These are phyloP conservation scores for Zygotorulaspora sp. DNA, from an alignment of 805 yeast genomes.

Conservation along the genomic window DNA sequence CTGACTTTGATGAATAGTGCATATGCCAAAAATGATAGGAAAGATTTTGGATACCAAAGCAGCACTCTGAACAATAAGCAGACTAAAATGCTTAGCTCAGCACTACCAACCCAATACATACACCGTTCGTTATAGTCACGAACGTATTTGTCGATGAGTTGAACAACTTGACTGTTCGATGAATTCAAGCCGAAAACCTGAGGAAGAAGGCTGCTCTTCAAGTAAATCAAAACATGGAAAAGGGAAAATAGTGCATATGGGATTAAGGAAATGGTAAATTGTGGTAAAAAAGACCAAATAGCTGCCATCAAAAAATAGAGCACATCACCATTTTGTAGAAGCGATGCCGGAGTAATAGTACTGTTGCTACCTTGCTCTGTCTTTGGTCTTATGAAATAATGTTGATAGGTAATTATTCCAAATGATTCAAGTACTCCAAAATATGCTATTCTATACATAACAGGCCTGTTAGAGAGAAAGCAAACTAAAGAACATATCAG, in stretches of 20 bases:
- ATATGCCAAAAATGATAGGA: slow-evolving; percentile 53
- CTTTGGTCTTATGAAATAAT: slow-evolving; percentile 34
- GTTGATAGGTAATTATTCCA: slow-evolving; percentile 69
- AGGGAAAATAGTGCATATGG: slow-evolving; percentile 76
- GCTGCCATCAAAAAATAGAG: slow-evolving; percentile 63
- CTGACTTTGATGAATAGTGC: slow-evolving; percentile 67
- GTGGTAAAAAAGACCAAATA: slow-evolving; percentile 55
- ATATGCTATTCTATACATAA: slow-evolving; percentile 57
- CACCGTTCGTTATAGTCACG: slow-evolving; percentile 53
- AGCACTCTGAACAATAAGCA: slow-evolving; percentile 49
- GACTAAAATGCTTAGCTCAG: slow-evolving; percentile 45
- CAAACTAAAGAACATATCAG: slow-evolving; percentile 41
- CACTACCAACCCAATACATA: slow-evolving; percentile 54
- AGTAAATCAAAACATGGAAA: slow-evolving; percentile 76
- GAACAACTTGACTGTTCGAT: slow-evolving; percentile 31
- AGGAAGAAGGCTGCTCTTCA: slow-evolving; percentile 64
- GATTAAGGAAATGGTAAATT: slow-evolving; percentile 54
- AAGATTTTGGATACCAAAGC: slow-evolving; percentile 58
- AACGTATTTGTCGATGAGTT: slow-evolving; percentile 42
- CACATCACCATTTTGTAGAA: slow-evolving; percentile 59
- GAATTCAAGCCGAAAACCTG: slow-evolving; percentile 35
- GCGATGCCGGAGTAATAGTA: slow-evolving; percentile 16
- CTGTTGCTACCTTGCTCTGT: slow-evolving; percentile 7
- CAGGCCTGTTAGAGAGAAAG: slow-evolving; percentile 35
- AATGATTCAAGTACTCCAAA: slow-evolving; percentile 67